phyloP scores from a whole-genome alignment of 176 grass and related monocot genomes.

The Eragrostis nindensis region DNA sequence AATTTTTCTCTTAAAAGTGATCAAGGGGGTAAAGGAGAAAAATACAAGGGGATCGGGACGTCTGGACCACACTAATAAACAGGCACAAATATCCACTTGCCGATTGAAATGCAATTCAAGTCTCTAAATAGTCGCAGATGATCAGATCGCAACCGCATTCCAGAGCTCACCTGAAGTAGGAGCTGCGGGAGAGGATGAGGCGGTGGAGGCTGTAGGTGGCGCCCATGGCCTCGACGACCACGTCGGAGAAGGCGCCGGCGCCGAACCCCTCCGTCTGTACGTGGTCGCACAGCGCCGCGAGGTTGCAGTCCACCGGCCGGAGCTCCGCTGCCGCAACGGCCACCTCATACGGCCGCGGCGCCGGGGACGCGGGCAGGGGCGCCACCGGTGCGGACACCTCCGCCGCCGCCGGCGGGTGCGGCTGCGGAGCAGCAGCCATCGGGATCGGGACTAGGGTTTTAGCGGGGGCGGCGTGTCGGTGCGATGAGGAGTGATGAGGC shows the following conservation, averaged over 20 bases:
- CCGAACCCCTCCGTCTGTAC: conserved; percentile 84
- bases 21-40: neutral
- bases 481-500: conserved; percentile 37
- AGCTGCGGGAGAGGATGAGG: conserved; percentile 92
- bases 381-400: conserved; percentile 6
- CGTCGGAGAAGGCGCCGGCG: conserved; percentile 85
- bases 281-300: conserved; percentile 90
- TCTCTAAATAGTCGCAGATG: neutral
- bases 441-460: conserved; percentile 42
- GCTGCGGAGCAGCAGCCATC: conserved; percentile 40
- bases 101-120: conserved; percentile 19
- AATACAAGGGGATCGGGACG: neutral
- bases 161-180: conserved; percentile 84
- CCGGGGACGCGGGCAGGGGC: conserved; percentile 8
- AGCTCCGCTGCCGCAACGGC: conserved; percentile 61
- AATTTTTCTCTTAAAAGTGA: too few species aligned
- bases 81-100: neutral
- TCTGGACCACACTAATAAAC: neutral
- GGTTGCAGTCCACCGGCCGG: conserved; percentile 78
- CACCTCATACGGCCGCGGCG: conserved; percentile 51
- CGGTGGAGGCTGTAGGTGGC: conserved; percentile 86
- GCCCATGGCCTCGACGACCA: conserved; percentile 89
- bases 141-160: conserved; percentile 10
- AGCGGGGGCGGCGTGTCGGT: conserved; percentile 41
- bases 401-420: neutral